Evolutionary conservation across 1,284 basidiomycete species (phyloP), one percentile per base, ranked within the genome.

Genomic region (Exobasidium cylindrosporum): DNA sequence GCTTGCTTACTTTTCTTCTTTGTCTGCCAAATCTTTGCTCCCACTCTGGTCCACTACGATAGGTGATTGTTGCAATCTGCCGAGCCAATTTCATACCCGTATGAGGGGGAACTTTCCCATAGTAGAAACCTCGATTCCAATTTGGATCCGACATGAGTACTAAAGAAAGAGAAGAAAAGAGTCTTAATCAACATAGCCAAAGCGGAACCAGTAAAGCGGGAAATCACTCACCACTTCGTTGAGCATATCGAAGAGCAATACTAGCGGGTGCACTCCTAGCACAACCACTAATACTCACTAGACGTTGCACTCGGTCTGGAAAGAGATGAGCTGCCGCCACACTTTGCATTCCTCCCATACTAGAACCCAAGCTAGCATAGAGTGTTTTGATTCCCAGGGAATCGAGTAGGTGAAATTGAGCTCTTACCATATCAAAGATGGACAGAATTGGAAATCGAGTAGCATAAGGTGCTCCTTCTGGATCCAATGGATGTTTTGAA

Each of bases 141-240:
- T 98, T 97, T 0, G 95, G 95, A 81, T 99, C 95, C 4, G 93
- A 89, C 95, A 98, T 99, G 58, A 99, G 86, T 11, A 98, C 95
- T 92, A 67, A n/a, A n/a, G n/a, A n/a, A n/a, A n/a, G n/a, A n/a
- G n/a, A n/a, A n/a, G n/a, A n/a, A n/a, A n/a, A n/a, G n/a, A n/a
- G n/a, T n/a, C n/a, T 17, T 17, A 40, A 40, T 40, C 35, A 40
- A 40, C 35, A 40, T 17, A 40, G 10, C n/a, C n/a, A n/a, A n/a
- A n/a, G n/a, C n/a, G n/a, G n/a, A n/a, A n/a, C n/a, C n/a, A n/a
- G n/a, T n/a, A n/a, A n/a, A n/a, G n/a, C n/a, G n/a, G n/a, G n/a
- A n/a, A n/a, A n/a, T 14, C 2, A 68, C 69, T 61, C 43, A 67
- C 70, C 71, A 29, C 68, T 94, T 75, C 95, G 82, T 81, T 99